A percentile compares a stretch with the other conserved stretches of the same genome.
These are phyloP conservation scores for Fusarium acutatum DNA, from an alignment of 2,329 filamentous ascomycete genomes.

Conservation along the genomic window DNA sequence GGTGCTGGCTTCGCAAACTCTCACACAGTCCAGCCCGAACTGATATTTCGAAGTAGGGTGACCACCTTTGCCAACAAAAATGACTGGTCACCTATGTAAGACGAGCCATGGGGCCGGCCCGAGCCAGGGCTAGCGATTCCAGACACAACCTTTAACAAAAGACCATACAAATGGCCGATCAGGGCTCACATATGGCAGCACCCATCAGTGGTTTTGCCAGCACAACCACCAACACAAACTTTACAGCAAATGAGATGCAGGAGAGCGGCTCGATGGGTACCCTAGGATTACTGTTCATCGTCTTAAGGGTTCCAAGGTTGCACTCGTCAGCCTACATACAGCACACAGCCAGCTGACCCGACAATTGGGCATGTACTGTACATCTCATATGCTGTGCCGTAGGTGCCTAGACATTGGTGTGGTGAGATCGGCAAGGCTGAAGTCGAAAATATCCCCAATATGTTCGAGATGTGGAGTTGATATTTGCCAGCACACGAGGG, in stretches of 20 bases:
- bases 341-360: conserved; percentile 33
- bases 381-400: conserved; percentile 19
- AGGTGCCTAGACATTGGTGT: conserved; percentile 23
- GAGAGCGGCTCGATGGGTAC: conserved; percentile 1
- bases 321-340: conserved; percentile 35
- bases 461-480: conserved; percentile 9
- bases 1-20: conserved; percentile 21
- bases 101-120: conserved; percentile 43
- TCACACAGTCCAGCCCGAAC: conserved; percentile 16
- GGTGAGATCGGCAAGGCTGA: conserved; percentile 35
- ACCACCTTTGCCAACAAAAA: conserved; percentile 27
- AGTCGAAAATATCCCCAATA: conserved; percentile 8
- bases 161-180: conserved; percentile 11
- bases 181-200: conserved; percentile 14
- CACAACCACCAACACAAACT: conserved; percentile 19
- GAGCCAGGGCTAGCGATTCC: conserved; percentile 33
- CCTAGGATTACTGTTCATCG: background rate
- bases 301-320: conserved; percentile 13
- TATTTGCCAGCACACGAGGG: conserved; percentile 13
- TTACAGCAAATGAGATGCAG: conserved; percentile 14
- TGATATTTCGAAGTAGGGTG: conserved; percentile 12
- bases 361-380: background rate
- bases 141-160: conserved; percentile 2
- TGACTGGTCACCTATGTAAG: conserved; percentile 40
- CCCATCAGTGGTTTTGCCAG: conserved; percentile 26